These are phyloP conservation scores for Ogataea parapolymorpha DNA, from an alignment of 805 yeast genomes.

Conservation along the genomic window DNA sequence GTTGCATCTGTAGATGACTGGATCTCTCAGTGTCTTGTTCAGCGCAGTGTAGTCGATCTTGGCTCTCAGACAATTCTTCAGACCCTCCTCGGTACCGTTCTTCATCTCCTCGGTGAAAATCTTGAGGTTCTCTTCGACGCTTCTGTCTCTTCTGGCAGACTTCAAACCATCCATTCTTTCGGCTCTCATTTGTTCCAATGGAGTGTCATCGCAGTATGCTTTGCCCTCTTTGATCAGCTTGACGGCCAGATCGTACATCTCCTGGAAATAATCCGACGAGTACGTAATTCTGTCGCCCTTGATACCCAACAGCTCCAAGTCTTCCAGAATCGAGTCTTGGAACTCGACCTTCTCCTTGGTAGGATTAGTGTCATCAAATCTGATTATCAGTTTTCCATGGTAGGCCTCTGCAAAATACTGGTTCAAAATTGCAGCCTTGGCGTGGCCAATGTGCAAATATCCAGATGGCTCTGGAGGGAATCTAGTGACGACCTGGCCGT, in stretches of 20 bases:
- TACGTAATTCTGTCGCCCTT: conserved; percentile 85
- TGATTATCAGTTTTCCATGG: conserved; percentile 92
- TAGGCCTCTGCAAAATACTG: conserved; percentile 94
- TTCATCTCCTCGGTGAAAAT: conserved; percentile 91
- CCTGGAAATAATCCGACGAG: conserved; percentile 90
- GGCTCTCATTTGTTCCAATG: conserved; percentile 92
- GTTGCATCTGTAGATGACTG: conserved; percentile 96
- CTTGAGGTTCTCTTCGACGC: conserved; percentile 86
- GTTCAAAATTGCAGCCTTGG: conserved; percentile 95
- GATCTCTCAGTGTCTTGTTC: conserved; percentile 96
- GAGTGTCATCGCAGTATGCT: conserved; percentile 97
- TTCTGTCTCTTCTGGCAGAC: conserved; percentile 85
- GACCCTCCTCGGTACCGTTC: conserved; percentile 89
- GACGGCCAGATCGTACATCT: conserved; percentile 85
- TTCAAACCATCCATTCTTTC: conserved; percentile 98
- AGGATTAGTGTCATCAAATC: conserved; percentile 99
- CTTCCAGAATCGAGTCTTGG: conserved; percentile 92
- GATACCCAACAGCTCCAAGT: conserved; percentile 84
- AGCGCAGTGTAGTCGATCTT: conserved; percentile 88
- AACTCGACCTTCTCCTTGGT: conserved; percentile 93
- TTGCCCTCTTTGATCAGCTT: conserved; percentile 90
- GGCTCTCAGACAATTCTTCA: conserved; percentile 92
- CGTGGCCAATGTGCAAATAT: conserved; percentile 98
- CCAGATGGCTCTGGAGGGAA: conserved; percentile 99
- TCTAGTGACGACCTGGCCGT: conserved; percentile 96